phyloP scores from a whole-genome alignment of 345 rosid species.

The Rhizophora apiculata region DNA sequence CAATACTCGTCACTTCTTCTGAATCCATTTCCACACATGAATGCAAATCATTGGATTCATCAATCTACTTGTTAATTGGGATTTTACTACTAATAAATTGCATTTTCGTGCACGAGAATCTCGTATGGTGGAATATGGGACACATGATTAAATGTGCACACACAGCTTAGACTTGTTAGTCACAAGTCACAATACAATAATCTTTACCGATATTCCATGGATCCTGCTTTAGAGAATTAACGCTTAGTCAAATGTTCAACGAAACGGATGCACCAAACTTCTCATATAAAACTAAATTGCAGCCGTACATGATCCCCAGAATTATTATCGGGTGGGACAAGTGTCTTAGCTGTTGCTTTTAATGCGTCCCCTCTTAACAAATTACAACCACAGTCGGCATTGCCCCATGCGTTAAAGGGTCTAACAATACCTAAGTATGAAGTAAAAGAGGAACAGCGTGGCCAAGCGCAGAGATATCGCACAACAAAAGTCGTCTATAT shows the following conservation, averaged over 20 bases:
- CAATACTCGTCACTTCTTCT: not conserved
- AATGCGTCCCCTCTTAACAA: not conserved
- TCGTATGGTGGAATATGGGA: no score
- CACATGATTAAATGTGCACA: no score
- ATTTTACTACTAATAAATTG: no score
- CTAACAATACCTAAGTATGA: not conserved
- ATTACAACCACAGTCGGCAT: not conserved
- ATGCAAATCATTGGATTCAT: not conserved
- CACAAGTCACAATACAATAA: no score
- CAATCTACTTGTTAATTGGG: not conserved
- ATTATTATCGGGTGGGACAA: slow-evolving; percentile 16
- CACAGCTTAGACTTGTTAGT: no score
- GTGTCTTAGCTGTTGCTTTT: slow-evolving; percentile 19
- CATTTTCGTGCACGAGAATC: no score
- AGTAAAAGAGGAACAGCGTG: not conserved
- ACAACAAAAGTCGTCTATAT: not conserved
- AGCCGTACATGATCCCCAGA: slow-evolving; percentile 22
- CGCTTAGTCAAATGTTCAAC: not conserved
- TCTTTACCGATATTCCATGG: no score
- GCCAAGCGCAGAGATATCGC: not conserved
- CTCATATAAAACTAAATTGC: not conserved
- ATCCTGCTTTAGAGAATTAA: not conserved
- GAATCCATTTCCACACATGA: not conserved
- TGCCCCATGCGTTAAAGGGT: slow-evolving; percentile 2
- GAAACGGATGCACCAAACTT: not conserved